A percentile compares a stretch with the other conserved stretches of the same genome.
These are phyloP conservation scores for Stylonectria norvegica DNA, from an alignment of 2,329 filamentous ascomycete genomes.

Conservation along the genomic window DNA sequence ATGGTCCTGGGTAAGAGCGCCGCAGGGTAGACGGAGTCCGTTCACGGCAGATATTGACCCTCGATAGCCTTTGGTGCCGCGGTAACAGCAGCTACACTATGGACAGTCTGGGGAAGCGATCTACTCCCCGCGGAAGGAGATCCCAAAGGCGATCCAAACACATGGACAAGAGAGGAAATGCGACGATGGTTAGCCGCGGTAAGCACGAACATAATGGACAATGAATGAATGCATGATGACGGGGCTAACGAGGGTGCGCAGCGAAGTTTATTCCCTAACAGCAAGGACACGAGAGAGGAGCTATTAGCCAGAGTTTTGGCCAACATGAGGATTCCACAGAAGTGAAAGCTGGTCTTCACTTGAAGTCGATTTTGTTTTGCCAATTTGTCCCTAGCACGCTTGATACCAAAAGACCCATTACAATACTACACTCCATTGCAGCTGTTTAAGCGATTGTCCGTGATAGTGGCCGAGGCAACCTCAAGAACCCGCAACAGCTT, in stretches of 20 bases:
- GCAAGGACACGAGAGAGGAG: conserved; percentile 42
- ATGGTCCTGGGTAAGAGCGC: conserved; percentile 66
- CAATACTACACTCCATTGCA: too few species aligned
- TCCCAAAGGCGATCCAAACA: conserved; percentile 67
- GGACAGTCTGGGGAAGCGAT: conserved; percentile 81
- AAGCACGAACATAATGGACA: conserved; percentile 28
- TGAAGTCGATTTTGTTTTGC: too few species aligned
- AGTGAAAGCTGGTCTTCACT: too few species aligned
- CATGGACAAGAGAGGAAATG: conserved; percentile 79
- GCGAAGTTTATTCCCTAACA: conserved; percentile 46
- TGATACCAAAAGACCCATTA: too few species aligned
- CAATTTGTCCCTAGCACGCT: too few species aligned
- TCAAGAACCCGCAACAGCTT: too few species aligned
- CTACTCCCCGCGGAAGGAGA: conserved; percentile 74
- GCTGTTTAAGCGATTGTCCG: too few species aligned
- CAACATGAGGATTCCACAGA: conserved; percentile 51
- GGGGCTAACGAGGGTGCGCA: conserved; percentile 17
- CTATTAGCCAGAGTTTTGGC: conserved; percentile 44
- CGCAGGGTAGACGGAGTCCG: too few species aligned
- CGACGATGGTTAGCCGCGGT: conserved; percentile 77
- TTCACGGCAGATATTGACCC: too few species aligned
- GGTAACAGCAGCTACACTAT: conserved; percentile 75
- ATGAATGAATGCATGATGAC: not conserved
- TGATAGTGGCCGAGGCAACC: too few species aligned
- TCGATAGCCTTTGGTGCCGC: conserved; percentile 72